A percentile compares a stretch with the other conserved stretches of the same genome.
Conservation (phyloP, 768 basidiomycete species). For the Ramaria rubella region DNA sequence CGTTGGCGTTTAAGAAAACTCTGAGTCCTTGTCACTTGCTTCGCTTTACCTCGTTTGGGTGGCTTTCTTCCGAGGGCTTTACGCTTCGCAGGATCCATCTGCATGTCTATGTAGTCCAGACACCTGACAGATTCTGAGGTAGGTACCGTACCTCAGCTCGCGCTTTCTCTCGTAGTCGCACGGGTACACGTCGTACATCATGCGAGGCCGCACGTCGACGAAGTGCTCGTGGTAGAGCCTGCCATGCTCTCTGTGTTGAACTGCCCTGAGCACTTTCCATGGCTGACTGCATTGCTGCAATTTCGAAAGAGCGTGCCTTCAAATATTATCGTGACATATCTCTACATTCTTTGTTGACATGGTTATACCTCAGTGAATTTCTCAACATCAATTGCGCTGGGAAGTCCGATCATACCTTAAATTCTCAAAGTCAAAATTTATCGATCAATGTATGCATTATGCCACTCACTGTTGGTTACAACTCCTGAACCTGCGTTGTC, state of each 20-base stretch:
- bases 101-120: conserved; percentile 4
- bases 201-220: conserved; percentile 92
- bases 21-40: conserved; percentile 51
- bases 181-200: conserved; percentile 84
- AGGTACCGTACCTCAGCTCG: conserved; percentile 58
- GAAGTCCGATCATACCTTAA: conserved; percentile 54
- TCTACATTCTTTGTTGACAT: neutral
- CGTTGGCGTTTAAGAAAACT: conserved; percentile 68
- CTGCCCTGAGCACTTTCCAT: conserved; percentile 74
- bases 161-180: conserved; percentile 77
- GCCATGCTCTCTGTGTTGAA: conserved; percentile 82
- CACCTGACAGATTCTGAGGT: neutral
- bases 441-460: conserved; percentile 29
- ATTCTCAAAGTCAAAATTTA: neutral
- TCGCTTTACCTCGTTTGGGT: conserved; percentile 61
- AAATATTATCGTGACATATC: neutral
- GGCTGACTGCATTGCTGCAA: conserved; percentile 80
- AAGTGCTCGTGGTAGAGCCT: conserved; percentile 86
- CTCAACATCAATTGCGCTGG: conserved; percentile 77
- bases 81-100: conserved; percentile 50
- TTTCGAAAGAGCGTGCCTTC: conserved; percentile 83
- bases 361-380: conserved; percentile 73
- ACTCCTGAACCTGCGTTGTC: conserved; percentile 11
- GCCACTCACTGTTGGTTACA: conserved; percentile 29
- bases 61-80: conserved; percentile 38